Conservation (phyloP, 129 eudicot genomes). For the Flaveria brownii region DNA sequence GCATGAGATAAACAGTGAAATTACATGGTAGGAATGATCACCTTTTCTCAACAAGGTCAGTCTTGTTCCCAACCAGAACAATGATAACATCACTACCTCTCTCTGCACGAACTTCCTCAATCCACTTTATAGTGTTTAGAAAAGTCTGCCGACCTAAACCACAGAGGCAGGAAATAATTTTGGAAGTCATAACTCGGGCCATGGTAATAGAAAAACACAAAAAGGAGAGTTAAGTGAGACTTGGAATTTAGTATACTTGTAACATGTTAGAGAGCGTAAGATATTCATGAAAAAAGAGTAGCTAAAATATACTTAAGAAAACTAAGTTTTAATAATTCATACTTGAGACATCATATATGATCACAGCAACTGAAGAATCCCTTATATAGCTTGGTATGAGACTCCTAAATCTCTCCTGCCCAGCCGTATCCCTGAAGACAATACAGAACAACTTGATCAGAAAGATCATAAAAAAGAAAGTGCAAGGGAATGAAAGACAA, state of each 20-base stretch:
- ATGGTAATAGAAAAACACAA: slow-evolving; percentile 15
- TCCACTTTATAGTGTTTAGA: slow-evolving; percentile 57
- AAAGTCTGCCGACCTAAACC: slow-evolving; percentile 52
- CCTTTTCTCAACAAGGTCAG: slow-evolving; percentile 68
- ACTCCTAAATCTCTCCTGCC: slow-evolving; percentile 69
- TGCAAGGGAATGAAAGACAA: background rate
- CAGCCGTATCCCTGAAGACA: slow-evolving; percentile 60
- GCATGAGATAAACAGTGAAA: background rate
- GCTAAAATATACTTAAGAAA: background rate
- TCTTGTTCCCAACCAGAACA: slow-evolving; percentile 58
- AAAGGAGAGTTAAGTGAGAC: background rate
- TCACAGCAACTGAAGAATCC: slow-evolving; percentile 65
- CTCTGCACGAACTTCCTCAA: slow-evolving; percentile 62
- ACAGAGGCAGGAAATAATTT: slow-evolving; percentile 23
- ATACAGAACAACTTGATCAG: background rate
- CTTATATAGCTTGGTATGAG: slow-evolving; percentile 63
- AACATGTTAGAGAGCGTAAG: background rate
- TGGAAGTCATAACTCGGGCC: slow-evolving; percentile 7
- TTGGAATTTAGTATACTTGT: background rate
- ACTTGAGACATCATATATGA: slow-evolving; percentile 67
- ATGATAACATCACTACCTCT: slow-evolving; percentile 62
- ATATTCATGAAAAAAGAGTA: background rate
- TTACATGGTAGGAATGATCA: slow-evolving; percentile 21
- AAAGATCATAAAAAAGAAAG: slow-evolving; percentile 10
- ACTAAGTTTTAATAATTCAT: slow-evolving; percentile 5